These are phyloP conservation scores for Lachnellula occidentalis DNA, from an alignment of 2,329 filamentous ascomycete species.

Conservation along the genomic window DNA sequence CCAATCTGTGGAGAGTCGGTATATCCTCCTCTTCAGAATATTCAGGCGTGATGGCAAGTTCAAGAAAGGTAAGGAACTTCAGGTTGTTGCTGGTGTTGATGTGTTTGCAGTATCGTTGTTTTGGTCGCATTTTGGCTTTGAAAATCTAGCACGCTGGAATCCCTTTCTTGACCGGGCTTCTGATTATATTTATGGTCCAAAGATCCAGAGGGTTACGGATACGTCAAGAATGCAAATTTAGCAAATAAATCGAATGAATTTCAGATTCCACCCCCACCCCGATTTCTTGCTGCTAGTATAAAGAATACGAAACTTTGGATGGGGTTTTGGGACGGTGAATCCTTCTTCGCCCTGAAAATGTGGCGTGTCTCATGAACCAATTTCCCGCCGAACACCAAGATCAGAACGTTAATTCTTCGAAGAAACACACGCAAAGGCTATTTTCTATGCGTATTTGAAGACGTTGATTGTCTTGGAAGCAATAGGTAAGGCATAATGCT, in stretches of 20 bases:
- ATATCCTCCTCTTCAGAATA: not conserved
- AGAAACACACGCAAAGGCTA: not conserved
- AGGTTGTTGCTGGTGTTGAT: not conserved
- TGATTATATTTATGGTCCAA: too few relatives aligned
- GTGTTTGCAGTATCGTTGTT: too few relatives aligned
- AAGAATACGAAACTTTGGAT: not conserved
- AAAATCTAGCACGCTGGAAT: too few relatives aligned
- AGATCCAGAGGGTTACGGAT: too few relatives aligned
- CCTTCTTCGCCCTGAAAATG: not conserved
- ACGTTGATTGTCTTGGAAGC: conserved; percentile 35
- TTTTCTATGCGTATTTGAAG: not conserved
- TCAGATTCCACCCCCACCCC: too few relatives aligned
- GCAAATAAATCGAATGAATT: too few relatives aligned
- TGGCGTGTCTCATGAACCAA: not conserved
- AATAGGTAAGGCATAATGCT: conserved; percentile 38
- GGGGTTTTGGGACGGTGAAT: not conserved
- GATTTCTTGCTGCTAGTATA: too few relatives aligned
- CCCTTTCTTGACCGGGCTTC: too few relatives aligned
- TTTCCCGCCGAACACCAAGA: not conserved
- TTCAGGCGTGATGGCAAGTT: not conserved
- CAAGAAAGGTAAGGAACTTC: not conserved
- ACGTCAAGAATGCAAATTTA: too few relatives aligned
- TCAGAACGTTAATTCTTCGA: not conserved
- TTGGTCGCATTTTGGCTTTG: too few relatives aligned
- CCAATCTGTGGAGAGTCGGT: conserved; percentile 35